Conservation (phyloP, 179 eudicot species). For the Amaranthus tricolor region DNA sequence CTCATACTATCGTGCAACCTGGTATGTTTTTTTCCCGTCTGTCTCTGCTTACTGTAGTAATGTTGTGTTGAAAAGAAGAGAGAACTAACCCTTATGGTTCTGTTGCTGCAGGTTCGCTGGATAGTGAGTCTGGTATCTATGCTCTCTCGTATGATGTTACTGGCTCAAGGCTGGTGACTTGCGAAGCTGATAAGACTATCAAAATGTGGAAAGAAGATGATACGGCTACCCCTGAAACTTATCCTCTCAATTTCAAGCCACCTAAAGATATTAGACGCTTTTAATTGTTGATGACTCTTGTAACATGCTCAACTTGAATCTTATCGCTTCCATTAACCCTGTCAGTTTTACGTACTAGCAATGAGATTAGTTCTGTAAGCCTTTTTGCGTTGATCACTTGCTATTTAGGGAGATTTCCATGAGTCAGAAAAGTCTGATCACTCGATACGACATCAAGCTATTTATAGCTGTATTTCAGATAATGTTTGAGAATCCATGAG, state of each 20-base stretch:
- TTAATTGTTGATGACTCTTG: slow-evolving; percentile 19
- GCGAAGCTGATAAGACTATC: slow-evolving; percentile 97
- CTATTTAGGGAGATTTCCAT: too few relatives aligned
- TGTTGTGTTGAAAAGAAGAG: background rate
- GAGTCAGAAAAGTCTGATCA: too few relatives aligned
- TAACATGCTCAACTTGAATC: background rate
- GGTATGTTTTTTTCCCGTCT: slow-evolving; percentile 38
- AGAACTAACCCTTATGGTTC: background rate
- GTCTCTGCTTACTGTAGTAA: background rate
- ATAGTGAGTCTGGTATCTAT: slow-evolving; percentile 92
- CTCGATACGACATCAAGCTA: too few relatives aligned
- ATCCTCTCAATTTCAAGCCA: slow-evolving; percentile 87
- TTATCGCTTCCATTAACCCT: too few relatives aligned
- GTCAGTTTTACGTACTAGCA: too few relatives aligned
- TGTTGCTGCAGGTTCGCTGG: slow-evolving; percentile 72
- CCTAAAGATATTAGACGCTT: slow-evolving; percentile 92
- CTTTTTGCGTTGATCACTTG: too few relatives aligned
- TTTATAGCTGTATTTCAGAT: too few relatives aligned
- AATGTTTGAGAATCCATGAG: too few relatives aligned
- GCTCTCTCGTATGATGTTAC: slow-evolving; percentile 77
- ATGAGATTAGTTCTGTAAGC: too few relatives aligned
- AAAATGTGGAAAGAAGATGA: slow-evolving; percentile 99
- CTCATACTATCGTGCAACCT: slow-evolving; percentile 94
- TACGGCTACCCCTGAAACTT: slow-evolving; percentile 86
- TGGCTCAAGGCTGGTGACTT: slow-evolving; percentile 80